phyloP scores from a whole-genome alignment of 2,329 filamentous ascomycete genomes.

The Beauveria sp. region DNA sequence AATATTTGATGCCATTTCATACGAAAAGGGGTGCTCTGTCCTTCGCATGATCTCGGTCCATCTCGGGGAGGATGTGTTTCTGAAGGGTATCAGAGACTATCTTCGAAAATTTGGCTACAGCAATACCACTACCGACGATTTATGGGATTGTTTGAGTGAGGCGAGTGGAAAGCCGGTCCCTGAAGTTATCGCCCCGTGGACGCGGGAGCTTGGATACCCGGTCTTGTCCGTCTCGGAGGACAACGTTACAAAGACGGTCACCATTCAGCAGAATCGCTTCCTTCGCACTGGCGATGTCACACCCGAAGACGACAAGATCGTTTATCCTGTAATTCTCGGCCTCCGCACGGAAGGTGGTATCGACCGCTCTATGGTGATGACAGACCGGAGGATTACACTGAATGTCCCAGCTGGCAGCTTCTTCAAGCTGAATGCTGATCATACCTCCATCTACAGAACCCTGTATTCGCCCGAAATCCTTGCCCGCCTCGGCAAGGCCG shows the following conservation, averaged over 20 bases:
- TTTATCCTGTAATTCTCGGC: constrained; percentile 86
- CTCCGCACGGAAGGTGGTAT: constrained; percentile 76
- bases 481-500: constrained; percentile 78
- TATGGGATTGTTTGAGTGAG: constrained; percentile 81
- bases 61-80: constrained; percentile 83
- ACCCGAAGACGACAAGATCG: constrained; percentile 79
- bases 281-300: constrained; percentile 86
- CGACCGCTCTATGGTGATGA: constrained; percentile 41
- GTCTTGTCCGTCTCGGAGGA: constrained; percentile 72
- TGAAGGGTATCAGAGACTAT: constrained; percentile 84
- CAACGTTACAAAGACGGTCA: constrained; percentile 56
- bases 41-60: constrained; percentile 98
- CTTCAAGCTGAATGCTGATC: constrained; percentile 94
- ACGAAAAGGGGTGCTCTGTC: constrained; percentile 96
- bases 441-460: constrained; percentile 86
- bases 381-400: constrained; percentile 62
- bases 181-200: constrained; percentile 91
- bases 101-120: constrained; percentile 95
- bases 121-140: constrained; percentile 83
- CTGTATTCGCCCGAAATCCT: constrained; percentile 79
- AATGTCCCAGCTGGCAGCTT: constrained; percentile 75
- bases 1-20: constrained; percentile 96
- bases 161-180: constrained; percentile 88
- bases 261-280: constrained; percentile 92
- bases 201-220: constrained; percentile 89